Evolutionary conservation across 495 filamentous ascomycete species (phyloP).

Genomic region (Penicillium paradoxum): DNA sequence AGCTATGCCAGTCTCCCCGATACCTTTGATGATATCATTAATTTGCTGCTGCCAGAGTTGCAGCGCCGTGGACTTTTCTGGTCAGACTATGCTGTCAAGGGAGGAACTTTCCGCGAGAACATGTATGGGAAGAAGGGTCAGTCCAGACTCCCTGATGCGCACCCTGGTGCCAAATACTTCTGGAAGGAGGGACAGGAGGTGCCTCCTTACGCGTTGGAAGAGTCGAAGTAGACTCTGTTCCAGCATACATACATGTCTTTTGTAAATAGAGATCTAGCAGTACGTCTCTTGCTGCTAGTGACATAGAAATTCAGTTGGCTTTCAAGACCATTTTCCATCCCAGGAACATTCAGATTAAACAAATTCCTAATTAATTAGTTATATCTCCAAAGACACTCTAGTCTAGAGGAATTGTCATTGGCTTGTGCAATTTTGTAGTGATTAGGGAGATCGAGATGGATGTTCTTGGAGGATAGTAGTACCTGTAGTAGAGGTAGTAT

Average conservation of each 20-base stretch:
- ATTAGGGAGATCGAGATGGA: no score
- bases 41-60: conserved; percentile 43
- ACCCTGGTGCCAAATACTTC: conserved; percentile 42
- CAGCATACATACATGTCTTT: background rate
- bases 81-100: conserved; percentile 39
- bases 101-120: conserved; percentile 45
- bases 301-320: background rate
- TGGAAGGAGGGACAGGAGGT: conserved; percentile 38
- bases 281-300: background rate
- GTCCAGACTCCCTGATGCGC: conserved; percentile 35
- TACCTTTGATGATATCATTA: conserved; percentile 60
- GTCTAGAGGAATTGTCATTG: no score
- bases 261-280: background rate
- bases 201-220: conserved; percentile 22
- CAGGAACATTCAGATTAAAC: no score
- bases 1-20: conserved; percentile 55
- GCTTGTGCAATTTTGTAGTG: no score
- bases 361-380: no score
- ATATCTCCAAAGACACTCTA: no score
- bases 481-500: no score
- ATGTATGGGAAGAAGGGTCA: conserved; percentile 34
- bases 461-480: no score
- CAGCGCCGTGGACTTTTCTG: conserved; percentile 44
- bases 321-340: background rate
- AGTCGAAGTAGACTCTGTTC: conserved; percentile 6